Conservation (phyloP, 768 basidiomycete species). For the Panaeolus cyanescens region DNA sequence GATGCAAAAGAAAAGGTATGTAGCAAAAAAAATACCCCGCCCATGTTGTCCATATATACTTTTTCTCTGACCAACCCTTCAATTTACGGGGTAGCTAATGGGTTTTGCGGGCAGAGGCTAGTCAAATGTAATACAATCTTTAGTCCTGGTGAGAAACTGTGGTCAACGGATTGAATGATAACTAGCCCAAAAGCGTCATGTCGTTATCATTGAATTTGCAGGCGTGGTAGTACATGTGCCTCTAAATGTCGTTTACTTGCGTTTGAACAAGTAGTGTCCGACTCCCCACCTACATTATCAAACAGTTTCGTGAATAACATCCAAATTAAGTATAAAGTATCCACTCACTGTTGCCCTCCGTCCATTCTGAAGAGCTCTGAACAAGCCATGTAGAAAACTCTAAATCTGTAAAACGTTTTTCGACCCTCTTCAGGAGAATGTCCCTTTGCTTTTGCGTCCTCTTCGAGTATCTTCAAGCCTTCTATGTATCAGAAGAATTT, state of each 20-base stretch:
- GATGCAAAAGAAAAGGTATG: too few species aligned
- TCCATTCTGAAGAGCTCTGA: constrained; percentile 68
- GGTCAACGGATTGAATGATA: too few species aligned
- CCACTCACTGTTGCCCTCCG: constrained; percentile 60
- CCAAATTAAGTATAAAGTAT: constrained; percentile 9
- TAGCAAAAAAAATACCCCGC: too few species aligned
- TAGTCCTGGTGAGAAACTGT: too few species aligned
- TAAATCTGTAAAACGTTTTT: constrained; percentile 67
- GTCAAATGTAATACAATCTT: too few species aligned
- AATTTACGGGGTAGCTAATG: too few species aligned
- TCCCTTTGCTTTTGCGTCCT: constrained; percentile 49
- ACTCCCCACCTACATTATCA: constrained; percentile 51
- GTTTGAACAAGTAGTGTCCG: constrained; percentile 57
- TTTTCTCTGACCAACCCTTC: too few species aligned
- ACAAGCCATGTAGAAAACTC: constrained; percentile 74
- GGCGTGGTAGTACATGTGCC: background rate
- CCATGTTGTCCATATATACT: too few species aligned
- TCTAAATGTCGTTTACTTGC: constrained; percentile 15
- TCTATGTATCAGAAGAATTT: constrained; percentile 18
- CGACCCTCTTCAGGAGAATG: constrained; percentile 47
- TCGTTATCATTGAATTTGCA: too few species aligned
- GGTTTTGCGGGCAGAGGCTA: too few species aligned
- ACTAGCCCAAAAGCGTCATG: too few species aligned
- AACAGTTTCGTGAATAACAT: constrained; percentile 1
- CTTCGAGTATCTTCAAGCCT: constrained; percentile 49